Conservation (phyloP, 148 eudicot species). For the Suaeda aralocaspica region DNA sequence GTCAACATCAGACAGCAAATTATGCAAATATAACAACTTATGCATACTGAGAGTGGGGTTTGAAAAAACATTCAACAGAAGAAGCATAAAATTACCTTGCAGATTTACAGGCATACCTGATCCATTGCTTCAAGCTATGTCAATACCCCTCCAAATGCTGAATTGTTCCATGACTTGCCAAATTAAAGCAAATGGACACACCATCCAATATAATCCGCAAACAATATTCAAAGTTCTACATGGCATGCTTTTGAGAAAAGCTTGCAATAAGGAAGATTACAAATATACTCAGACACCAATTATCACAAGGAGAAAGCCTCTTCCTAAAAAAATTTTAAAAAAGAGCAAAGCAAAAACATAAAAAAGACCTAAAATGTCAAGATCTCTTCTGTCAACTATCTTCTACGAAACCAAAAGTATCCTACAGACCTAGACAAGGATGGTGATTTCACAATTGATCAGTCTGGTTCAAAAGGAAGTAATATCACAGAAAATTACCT, state of each 20-base stretch:
- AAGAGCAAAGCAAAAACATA: neutral
- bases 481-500: neutral
- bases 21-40: too few relatives aligned
- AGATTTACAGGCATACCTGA: constrained; percentile 1
- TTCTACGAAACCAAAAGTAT: neutral
- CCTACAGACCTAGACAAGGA: neutral
- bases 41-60: too few relatives aligned
- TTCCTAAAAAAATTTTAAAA: too few relatives aligned
- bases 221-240: neutral
- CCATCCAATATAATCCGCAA: neutral
- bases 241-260: neutral
- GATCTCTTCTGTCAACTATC: neutral
- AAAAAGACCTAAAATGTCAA: neutral
- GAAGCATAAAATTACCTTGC: neutral
- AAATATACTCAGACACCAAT: neutral
- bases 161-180: neutral
- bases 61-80: neutral
- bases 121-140: neutral
- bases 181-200: neutral
- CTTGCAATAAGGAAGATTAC: neutral
- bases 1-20: neutral
- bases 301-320: too few relatives aligned
- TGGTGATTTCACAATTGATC: neutral
- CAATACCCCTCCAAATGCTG: neutral
- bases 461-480: neutral